phyloP scores from a whole-genome alignment of 345 rosid genomes.

The Durio zibethinus region DNA sequence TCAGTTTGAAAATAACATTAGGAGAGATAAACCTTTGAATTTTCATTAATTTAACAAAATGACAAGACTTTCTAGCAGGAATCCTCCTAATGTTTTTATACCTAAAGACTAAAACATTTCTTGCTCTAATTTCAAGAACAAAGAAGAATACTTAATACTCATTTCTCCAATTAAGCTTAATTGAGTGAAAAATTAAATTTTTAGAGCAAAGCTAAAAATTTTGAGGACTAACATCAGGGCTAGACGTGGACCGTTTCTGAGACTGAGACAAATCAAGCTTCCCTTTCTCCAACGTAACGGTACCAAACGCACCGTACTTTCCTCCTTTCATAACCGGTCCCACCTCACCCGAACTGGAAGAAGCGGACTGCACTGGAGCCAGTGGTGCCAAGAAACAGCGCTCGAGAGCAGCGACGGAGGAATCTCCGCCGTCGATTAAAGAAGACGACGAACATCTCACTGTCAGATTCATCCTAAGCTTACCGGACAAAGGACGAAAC shows the following conservation, averaged over 20 bases:
- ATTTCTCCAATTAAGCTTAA: neutral
- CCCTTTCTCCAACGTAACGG: conserved; percentile 88
- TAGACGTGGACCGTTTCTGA: conserved; percentile 51
- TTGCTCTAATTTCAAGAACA: neutral
- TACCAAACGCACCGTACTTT: conserved; percentile 59
- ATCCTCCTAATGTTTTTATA: neutral
- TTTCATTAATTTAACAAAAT: neutral
- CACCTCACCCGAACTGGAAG: conserved; percentile 32
- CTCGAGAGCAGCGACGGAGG: conserved; percentile 47
- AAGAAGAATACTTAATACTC: neutral
- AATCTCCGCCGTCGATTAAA: conserved; percentile 39
- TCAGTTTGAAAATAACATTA: neutral
- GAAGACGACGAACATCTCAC: conserved; percentile 37
- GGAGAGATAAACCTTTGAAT: neutral
- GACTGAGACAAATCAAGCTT: conserved; percentile 71
- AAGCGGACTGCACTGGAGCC: conserved; percentile 23
- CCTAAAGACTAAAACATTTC: neutral
- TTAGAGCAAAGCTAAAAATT: neutral
- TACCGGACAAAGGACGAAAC: conserved; percentile 25
- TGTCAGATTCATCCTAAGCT: conserved; percentile 32
- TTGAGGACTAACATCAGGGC: conserved; percentile 65
- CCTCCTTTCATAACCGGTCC: conserved; percentile 82
- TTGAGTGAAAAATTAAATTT: neutral
- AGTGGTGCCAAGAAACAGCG: conserved; percentile 49
- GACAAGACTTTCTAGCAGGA: neutral